Evolutionary conservation across 495 filamentous ascomycete genomes (phyloP).

Genomic region (Aspergillus bridgeri): DNA sequence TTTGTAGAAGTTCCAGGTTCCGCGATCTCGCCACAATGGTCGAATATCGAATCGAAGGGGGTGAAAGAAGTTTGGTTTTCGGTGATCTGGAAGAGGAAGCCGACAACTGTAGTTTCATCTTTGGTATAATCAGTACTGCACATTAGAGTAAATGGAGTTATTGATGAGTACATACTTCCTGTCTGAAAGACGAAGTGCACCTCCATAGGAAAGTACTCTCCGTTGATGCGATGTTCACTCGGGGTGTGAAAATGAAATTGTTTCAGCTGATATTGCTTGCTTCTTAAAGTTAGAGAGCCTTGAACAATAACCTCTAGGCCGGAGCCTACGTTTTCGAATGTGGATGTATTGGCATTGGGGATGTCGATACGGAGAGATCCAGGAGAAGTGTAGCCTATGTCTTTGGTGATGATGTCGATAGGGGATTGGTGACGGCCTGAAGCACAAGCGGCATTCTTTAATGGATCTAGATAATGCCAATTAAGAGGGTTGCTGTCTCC

Average conservation of each 20-base stretch:
- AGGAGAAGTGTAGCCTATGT: conserved; percentile 17
- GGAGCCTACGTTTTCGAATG: conserved; percentile 59
- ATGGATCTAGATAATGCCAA: conserved; percentile 51
- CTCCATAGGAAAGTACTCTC: conserved; percentile 58
- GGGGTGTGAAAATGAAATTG: conserved; percentile 74
- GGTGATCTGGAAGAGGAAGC: conserved; percentile 56
- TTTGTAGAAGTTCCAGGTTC: conserved; percentile 51
- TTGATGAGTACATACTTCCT: conserved; percentile 27
- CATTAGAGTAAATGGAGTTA: neutral
- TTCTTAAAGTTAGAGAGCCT: conserved; percentile 20
- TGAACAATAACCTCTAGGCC: conserved; percentile 54
- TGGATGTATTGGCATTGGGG: conserved; percentile 35
- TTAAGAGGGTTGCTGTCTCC: conserved; percentile 51
- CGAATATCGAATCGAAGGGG: conserved; percentile 53
- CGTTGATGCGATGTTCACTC: conserved; percentile 58
- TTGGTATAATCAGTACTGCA: conserved; percentile 9
- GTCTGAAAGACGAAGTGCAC: conserved; percentile 63
- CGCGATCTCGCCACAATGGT: conserved; percentile 48
- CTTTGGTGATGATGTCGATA: conserved; percentile 51
- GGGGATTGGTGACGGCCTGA: conserved; percentile 59
- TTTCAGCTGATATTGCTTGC: conserved; percentile 42
- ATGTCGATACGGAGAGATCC: conserved; percentile 40
- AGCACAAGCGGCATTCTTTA: conserved; percentile 42
- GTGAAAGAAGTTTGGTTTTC: conserved; percentile 37
- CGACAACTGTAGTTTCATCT: conserved; percentile 52